A percentile compares a stretch with the other conserved stretches of the same genome.
Conservation (phyloP, 371 early-diverging fungal genomes). For the Funneliformis caledonium region DNA sequence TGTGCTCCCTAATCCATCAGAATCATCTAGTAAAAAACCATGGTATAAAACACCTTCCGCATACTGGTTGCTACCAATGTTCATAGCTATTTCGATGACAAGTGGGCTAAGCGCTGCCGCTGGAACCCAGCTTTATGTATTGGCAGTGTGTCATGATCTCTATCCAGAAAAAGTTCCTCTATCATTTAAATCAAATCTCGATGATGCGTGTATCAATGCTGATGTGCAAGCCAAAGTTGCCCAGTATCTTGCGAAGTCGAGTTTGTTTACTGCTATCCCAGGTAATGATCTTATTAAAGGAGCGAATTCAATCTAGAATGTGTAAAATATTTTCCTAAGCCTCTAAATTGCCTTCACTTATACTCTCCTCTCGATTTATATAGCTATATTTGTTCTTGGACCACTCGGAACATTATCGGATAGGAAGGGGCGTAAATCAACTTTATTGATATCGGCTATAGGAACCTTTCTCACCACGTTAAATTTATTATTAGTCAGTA, state of each 20-base stretch:
- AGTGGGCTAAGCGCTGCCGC: not conserved
- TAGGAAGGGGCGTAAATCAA: constrained; percentile 22
- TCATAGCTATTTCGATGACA: not conserved
- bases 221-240: constrained; percentile 26
- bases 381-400: constrained; percentile 33
- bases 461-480: not conserved
- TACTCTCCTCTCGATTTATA: not conserved
- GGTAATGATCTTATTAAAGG: constrained; percentile 1
- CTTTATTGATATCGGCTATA: not conserved
- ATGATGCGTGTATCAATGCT: constrained; percentile 12
- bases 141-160: not conserved
- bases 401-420: constrained; percentile 32
- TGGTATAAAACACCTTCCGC: constrained; percentile 30
- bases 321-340: not conserved
- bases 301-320: not conserved
- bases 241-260: not conserved
- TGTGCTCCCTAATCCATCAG: not conserved
- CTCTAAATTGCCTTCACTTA: not conserved
- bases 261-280: constrained; percentile 13
- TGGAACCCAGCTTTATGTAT: not conserved
- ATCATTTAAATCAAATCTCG: not conserved
- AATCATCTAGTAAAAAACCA: not conserved
- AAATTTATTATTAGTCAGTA: not conserved
- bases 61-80: constrained; percentile 20
- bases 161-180: not conserved